phyloP scores from a whole-genome alignment of 805 yeast genomes.

The Candida nitratophila region DNA sequence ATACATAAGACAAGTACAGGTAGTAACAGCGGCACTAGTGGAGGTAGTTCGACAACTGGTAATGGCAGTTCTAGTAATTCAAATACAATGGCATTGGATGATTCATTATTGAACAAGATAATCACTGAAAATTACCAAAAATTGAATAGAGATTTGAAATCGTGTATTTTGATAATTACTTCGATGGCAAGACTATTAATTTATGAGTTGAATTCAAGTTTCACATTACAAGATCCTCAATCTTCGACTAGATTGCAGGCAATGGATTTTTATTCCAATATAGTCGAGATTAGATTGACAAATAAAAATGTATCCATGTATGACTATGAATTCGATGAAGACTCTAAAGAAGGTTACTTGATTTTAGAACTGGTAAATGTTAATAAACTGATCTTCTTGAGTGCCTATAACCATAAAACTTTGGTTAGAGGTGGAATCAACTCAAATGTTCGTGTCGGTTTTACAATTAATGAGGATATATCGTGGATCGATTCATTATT shows the following conservation, averaged over 20 bases:
- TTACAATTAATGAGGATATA: slow-evolving; percentile 39
- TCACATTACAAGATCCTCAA: slow-evolving; percentile 23
- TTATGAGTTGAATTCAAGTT: slow-evolving; percentile 25
- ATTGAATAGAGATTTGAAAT: slow-evolving; percentile 22
- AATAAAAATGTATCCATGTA: slow-evolving; percentile 63
- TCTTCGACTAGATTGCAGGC: slow-evolving; percentile 33
- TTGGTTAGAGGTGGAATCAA: slow-evolving; percentile 26
- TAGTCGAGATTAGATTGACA: slow-evolving; percentile 35
- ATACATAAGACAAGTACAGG: slow-evolving; percentile 13
- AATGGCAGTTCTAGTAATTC: slow-evolving; percentile 3
- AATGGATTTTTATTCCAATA: slow-evolving; percentile 27
- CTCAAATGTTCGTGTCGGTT: slow-evolving; percentile 25
- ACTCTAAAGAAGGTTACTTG: slow-evolving; percentile 49
- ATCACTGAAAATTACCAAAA: slow-evolving; percentile 23
- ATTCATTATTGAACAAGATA: slow-evolving; percentile 21
- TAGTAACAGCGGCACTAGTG: no score
- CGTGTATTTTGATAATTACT: slow-evolving; percentile 28
- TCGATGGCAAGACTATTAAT: slow-evolving; percentile 28
- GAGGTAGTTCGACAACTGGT: neutral
- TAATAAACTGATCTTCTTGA: slow-evolving; percentile 51
- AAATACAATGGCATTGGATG: slow-evolving; percentile 24
- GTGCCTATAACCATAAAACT: slow-evolving; percentile 31
- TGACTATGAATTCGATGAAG: slow-evolving; percentile 70
- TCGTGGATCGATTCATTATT: slow-evolving; percentile 69
- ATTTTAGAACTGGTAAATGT: slow-evolving; percentile 54